Evolutionary conservation across 106 monocot genomes (phyloP), one percentile per base, ranked within the genome.

Genomic region (Allium cepa): DNA sequence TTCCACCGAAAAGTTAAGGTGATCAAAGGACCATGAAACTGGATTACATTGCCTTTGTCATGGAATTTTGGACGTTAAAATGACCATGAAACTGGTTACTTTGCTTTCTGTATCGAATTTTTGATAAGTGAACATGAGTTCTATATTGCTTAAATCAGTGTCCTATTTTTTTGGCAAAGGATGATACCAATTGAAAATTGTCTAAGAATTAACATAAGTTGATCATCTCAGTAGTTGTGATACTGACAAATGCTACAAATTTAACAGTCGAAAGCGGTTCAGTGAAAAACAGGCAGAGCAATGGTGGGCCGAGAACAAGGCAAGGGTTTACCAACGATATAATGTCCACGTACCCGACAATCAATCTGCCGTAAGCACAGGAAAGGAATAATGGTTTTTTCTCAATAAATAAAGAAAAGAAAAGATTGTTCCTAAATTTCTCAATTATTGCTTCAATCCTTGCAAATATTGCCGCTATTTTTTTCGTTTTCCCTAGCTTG

Each of bases 251-350:
- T 63, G 6, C 63, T 63, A 63, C 27, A 7, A 46, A 52, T 67
- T 67, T 12, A 65, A 65, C 86, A 96, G 95, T 63, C 95, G 95
- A 47, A 96, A 96, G 78, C 67, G 95, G 65, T 96, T 96, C 79
- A 96, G 91, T 49, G 95, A 96, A 64, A 91, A 88, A 18, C 95
- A 96, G 79, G 95, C 95, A 45, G 95, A 91, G 69, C 85, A 96
- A 47, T 96, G 95, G 95, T 96, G 95, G 95, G 82, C 90, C 26
- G 88, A 88, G 77, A 96, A 96, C 72, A 82, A 91, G 50, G 75
- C 81, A 9, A 83, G 95, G 66, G 88, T 96, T 51, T 86, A 96
- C 51, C 75, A 83, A 73, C 81, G 80, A 27, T 96, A 96, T 69
- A 88, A 96, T 53, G 95, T 88, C 10, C 81, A 86, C 49, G 78